These are phyloP conservation scores for Raphanus raphanistrum DNA, from an alignment of 345 rosid species.

Conservation along the genomic window DNA sequence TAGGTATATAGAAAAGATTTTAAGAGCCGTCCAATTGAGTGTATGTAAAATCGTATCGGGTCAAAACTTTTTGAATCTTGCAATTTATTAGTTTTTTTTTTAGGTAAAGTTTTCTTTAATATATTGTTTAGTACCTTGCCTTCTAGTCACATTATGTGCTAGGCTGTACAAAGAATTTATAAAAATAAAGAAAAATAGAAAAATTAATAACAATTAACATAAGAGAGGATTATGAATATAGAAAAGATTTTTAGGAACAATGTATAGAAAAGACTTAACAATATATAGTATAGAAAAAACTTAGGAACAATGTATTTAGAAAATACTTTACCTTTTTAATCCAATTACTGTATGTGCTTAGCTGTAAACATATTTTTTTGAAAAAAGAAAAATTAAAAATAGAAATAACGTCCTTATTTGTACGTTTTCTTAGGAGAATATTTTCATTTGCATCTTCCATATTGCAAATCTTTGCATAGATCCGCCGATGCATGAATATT, in stretches of 20 bases:
- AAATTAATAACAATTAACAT: not conserved
- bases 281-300: too few relatives aligned
- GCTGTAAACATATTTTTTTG: not conserved
- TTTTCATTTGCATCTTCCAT: not conserved
- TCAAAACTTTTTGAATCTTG: conserved; percentile 15
- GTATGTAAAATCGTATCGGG: not conserved
- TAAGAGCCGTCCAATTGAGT: not conserved
- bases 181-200: not conserved
- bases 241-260: not conserved
- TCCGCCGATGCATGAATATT: not conserved
- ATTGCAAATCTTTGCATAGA: not conserved
- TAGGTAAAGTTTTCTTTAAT: not conserved
- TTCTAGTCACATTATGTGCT: conserved; percentile 28
- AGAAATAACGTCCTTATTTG: not conserved
- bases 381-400: not conserved
- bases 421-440: not conserved
- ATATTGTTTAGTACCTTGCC: conserved; percentile 13
- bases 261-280: not conserved
- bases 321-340: not conserved
- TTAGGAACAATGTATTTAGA: not conserved
- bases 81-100: not conserved
- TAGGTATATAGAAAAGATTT: not conserved
- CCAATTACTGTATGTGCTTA: not conserved
- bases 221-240: not conserved
- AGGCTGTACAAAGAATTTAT: conserved; percentile 14